phyloP scores from a whole-genome alignment of 2,329 filamentous ascomycete species.

The Penicillium sp. region DNA sequence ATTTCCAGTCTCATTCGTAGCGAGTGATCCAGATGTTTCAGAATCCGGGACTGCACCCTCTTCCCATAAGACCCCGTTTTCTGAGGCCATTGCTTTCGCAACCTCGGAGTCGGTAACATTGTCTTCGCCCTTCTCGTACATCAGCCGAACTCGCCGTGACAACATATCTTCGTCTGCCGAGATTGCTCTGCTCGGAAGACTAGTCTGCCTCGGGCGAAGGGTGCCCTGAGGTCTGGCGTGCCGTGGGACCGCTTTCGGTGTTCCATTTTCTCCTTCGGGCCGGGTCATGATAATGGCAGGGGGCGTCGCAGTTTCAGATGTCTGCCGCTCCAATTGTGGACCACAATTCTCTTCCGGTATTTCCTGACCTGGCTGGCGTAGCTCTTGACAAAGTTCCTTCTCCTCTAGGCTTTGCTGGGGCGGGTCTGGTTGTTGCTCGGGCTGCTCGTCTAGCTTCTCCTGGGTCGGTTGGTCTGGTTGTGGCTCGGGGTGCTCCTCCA shows the following conservation, averaged over 20 bases:
- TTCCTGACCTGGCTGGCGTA: slow-evolving; percentile 6
- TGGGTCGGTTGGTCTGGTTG: background rate
- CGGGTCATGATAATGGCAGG: slow-evolving; percentile 16
- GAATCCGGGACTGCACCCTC: slow-evolving; percentile 33
- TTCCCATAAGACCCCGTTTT: slow-evolving; percentile 45
- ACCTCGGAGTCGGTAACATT: slow-evolving; percentile 48
- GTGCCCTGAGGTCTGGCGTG: slow-evolving; percentile 37
- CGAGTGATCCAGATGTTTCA: slow-evolving; percentile 29
- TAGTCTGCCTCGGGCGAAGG: slow-evolving; percentile 38
- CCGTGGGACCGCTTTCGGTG: slow-evolving; percentile 27
- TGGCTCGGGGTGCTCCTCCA: slow-evolving; percentile 14
- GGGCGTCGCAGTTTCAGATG: slow-evolving; percentile 19
- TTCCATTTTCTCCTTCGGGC: slow-evolving; percentile 19
- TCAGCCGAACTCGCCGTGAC: slow-evolving; percentile 61
- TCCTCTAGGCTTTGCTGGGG: slow-evolving; percentile 12
- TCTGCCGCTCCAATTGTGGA: slow-evolving; percentile 4
- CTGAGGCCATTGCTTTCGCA: slow-evolving; percentile 36
- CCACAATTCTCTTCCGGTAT: slow-evolving; percentile 11
- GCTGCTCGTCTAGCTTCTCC: background rate
- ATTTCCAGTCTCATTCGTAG: slow-evolving; percentile 24
- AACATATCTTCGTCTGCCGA: slow-evolving; percentile 65
- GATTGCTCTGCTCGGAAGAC: slow-evolving; percentile 50
- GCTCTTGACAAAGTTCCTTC: slow-evolving; percentile 1
- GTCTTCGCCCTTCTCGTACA: slow-evolving; percentile 64
- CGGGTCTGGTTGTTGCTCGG: slow-evolving; percentile 1